phyloP scores from a whole-genome alignment of 2,329 filamentous ascomycete genomes.

The Ceratocystiopsis minuta region DNA sequence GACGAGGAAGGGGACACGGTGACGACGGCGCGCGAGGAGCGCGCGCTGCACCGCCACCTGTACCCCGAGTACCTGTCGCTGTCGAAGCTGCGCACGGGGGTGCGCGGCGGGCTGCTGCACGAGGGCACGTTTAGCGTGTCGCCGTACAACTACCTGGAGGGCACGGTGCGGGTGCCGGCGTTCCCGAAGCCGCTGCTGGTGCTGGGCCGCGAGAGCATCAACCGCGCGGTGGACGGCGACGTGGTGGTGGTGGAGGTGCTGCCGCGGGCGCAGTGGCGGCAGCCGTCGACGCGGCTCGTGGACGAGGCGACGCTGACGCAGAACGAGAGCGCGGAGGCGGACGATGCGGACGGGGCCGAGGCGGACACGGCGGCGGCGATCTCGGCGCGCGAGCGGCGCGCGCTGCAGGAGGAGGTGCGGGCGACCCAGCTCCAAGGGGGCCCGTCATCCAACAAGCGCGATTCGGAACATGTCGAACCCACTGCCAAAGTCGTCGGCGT shows the following conservation, averaged over 20 bases:
- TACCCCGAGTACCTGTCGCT: constrained; percentile 81
- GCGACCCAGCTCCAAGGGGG: constrained; percentile 66
- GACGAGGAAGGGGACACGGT: constrained; percentile 44
- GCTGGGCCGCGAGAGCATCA: constrained; percentile 88
- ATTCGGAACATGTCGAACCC: constrained; percentile 53
- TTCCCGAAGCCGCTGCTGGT: constrained; percentile 82
- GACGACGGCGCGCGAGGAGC: constrained; percentile 30
- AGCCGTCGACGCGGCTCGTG: constrained; percentile 84
- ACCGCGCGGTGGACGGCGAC: constrained; percentile 81
- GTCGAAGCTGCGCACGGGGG: constrained; percentile 85
- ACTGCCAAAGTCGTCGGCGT: constrained; percentile 85
- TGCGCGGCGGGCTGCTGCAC: constrained; percentile 76
- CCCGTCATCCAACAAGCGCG: no score
- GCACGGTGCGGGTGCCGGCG: constrained; percentile 71
- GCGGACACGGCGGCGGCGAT: constrained; percentile 37
- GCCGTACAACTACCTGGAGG: constrained; percentile 94
- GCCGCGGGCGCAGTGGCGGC: constrained; percentile 92
- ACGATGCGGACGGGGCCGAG: constrained; percentile 44
- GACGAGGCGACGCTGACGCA: constrained; percentile 84
- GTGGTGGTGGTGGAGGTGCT: constrained; percentile 84
- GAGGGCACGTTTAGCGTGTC: constrained; percentile 94
- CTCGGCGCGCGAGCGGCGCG: constrained; percentile 72
- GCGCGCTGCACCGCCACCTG: constrained; percentile 37
- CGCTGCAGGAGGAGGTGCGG: constrained; percentile 80
- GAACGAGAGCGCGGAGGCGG: constrained; percentile 70